Base-by-base conservation (phyloP, 108 stramenopile genomes). In the Nitzschia palea region DNA sequence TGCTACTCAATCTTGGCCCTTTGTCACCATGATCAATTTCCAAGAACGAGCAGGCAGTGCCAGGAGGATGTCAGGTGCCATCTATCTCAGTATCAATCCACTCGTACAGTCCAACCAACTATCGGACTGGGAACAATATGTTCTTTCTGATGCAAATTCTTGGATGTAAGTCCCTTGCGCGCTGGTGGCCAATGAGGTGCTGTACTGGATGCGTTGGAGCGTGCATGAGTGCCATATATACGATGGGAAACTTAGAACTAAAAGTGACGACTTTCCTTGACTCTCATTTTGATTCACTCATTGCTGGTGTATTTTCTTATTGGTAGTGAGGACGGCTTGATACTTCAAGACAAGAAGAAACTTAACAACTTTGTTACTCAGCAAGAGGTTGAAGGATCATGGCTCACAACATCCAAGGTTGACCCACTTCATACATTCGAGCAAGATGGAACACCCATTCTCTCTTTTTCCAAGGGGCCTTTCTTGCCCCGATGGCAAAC, bases 111-210 rank as follows among this genome's bases (percentile, higher is more conserved):
- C 5, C 1, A 40, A 60, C 23, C 2, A 60, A 26, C 36, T 31
- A 14, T 14, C 23, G 14, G 2, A 37, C 6, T 60, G 59, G 59
- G 59, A 60, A 22, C 10, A 22, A 14, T 60, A 42, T 23, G 62
- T 63, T 17, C 28, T 8, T 8, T 27, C 28, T 15, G 62, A 63
- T 31, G 62, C 26, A 6, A 63, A 48, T 23, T 29, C 28, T n/a
- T 63, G 62, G 62, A 63, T 63, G 62, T 63, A 48, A 63, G 62
- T 63, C 4, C 25, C 6, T 0, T 14, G 28, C 33, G 30, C 15
- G 28, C 30, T 8, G n/a, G 37, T 40, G 6, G 37, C 6, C 37
- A 12, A 6, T 40, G 12, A 10, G 6, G 37, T 40, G 6, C 10
- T 40, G 6, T 6, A 40, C 37, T 40, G 10, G 6, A 6, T 12